A percentile compares a stretch with the other conserved stretches of the same genome.
These are phyloP conservation scores for Dalbergia oliveri DNA, from an alignment of 306 rosid genomes.

Conservation along the genomic window DNA sequence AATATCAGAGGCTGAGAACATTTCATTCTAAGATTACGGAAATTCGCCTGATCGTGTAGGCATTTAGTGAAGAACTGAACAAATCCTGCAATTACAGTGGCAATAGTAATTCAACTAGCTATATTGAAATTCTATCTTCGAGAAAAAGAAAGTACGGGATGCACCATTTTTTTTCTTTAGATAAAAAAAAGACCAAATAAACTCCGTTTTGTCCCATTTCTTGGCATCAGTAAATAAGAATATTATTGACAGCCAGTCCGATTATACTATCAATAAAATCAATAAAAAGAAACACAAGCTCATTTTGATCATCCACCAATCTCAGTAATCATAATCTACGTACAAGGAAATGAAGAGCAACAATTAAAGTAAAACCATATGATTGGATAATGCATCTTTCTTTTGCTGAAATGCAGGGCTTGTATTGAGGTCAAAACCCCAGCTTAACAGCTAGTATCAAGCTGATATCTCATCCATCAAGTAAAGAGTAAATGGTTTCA, in stretches of 20 bases:
- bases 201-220: slow-evolving; percentile 7
- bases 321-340: slow-evolving; percentile 23
- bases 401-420: neutral
- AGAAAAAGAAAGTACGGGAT: too few species aligned
- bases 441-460: neutral
- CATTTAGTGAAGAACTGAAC: slow-evolving; percentile 30
- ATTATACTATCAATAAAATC: slow-evolving; percentile 2
- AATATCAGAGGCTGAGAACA: neutral
- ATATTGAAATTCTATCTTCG: neutral
- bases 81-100: slow-evolving; percentile 11
- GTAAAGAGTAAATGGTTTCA: neutral
- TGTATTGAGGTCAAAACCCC: neutral
- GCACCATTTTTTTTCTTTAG: too few species aligned
- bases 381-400: slow-evolving; percentile 15
- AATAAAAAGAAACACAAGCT: slow-evolving; percentile 4
- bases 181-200: neutral
- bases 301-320: slow-evolving; percentile 14
- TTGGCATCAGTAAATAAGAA: slow-evolving; percentile 27
- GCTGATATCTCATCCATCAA: slow-evolving; percentile 16
- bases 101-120: slow-evolving; percentile 25
- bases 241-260: neutral
- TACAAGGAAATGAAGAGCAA: neutral
- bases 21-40: slow-evolving; percentile 1
- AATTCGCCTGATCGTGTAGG: slow-evolving; percentile 23
- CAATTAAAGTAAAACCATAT: neutral